A percentile compares a stretch with the other conserved stretches of the same genome.
Conservation (phyloP, 2,329 filamentous ascomycete genomes). For the Aureobasidium melanogenum region DNA sequence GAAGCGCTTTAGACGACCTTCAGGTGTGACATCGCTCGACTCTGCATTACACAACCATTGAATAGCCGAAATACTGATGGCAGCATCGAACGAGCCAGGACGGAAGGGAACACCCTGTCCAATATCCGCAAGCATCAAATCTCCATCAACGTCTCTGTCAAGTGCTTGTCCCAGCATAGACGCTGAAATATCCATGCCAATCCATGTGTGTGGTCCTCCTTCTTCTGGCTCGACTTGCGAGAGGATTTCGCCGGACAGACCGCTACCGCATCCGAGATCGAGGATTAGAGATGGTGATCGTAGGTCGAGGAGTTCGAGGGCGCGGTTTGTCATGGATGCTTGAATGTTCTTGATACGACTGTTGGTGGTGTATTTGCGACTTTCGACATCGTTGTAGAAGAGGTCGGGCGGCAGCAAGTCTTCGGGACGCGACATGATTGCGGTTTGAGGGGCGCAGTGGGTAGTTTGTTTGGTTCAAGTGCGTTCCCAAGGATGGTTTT, state of each 20-base stretch:
- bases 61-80: constrained; percentile 90
- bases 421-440: constrained; percentile 90
- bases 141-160: constrained; percentile 84
- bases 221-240: constrained; percentile 60
- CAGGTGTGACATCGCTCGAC: constrained; percentile 70
- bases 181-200: constrained; percentile 92
- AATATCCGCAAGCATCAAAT: constrained; percentile 89
- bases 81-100: constrained; percentile 85
- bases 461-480: too few species aligned
- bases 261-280: constrained; percentile 93
- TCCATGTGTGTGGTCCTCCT: constrained; percentile 83
- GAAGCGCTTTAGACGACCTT: constrained; percentile 71
- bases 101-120: constrained; percentile 93
- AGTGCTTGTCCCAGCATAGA: constrained; percentile 97
- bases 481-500: background rate
- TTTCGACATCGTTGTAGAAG: constrained; percentile 93
- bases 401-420: constrained; percentile 91
- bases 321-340: constrained; percentile 85
- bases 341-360: constrained; percentile 95
- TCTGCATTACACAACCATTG: constrained; percentile 99
- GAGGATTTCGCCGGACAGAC: constrained; percentile 88
- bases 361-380: constrained; percentile 93
- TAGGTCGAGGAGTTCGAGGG: constrained; percentile 83
- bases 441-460: background rate
- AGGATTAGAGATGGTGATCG: constrained; percentile 75